Percentiles rank a stretch among this genome's conserved stretches.
phyloP scores from a whole-genome alignment of 1,139 yeast species.

The Saccharomyces hybrid region DNA sequence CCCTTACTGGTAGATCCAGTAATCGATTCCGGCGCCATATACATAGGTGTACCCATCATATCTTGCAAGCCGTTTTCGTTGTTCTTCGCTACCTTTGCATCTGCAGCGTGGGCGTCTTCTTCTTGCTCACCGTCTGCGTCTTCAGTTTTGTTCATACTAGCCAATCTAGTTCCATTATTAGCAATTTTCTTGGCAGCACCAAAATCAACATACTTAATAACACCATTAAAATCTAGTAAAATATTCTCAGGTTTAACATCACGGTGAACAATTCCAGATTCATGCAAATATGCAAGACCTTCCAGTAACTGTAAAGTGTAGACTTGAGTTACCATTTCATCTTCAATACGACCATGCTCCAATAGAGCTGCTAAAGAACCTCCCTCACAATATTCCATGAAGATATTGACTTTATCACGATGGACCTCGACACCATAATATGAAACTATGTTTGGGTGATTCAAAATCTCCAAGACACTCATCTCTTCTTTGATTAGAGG shows the following conservation, averaged over 20 bases:
- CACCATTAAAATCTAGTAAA: slow-evolving; percentile 82
- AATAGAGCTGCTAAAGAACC: slow-evolving; percentile 82
- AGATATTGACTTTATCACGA: slow-evolving; percentile 87
- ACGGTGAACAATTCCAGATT: slow-evolving; percentile 91
- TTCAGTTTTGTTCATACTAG: slow-evolving; percentile 2
- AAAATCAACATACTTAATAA: slow-evolving; percentile 89
- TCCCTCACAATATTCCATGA: slow-evolving; percentile 97
- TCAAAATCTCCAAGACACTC: slow-evolving; percentile 90
- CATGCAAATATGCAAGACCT: slow-evolving; percentile 90
- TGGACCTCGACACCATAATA: slow-evolving; percentile 97
- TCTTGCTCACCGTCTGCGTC: slow-evolving; percentile 1
- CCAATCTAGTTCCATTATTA: slow-evolving; percentile 33
- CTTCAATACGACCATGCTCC: slow-evolving; percentile 89
- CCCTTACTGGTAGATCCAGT: slow-evolving; percentile 68
- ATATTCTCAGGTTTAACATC: slow-evolving; percentile 96
- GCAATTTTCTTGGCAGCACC: slow-evolving; percentile 97
- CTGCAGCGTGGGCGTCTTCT: not conserved
- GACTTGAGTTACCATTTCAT: slow-evolving; percentile 85
- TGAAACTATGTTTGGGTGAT: slow-evolving; percentile 93
- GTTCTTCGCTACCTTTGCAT: slow-evolving; percentile 1
- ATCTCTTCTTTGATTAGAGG: slow-evolving; percentile 91
- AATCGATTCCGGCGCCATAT: slow-evolving; percentile 96
- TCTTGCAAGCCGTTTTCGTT: slow-evolving; percentile 17
- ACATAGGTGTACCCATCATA: slow-evolving; percentile 97
- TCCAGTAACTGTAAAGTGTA: slow-evolving; percentile 90